Percentiles rank a stretch among this genome's conserved stretches.
These are phyloP conservation scores for Jimgerdemannia flammicorona DNA, from an alignment of 192 early-diverging fungal genomes.

Conservation along the genomic window DNA sequence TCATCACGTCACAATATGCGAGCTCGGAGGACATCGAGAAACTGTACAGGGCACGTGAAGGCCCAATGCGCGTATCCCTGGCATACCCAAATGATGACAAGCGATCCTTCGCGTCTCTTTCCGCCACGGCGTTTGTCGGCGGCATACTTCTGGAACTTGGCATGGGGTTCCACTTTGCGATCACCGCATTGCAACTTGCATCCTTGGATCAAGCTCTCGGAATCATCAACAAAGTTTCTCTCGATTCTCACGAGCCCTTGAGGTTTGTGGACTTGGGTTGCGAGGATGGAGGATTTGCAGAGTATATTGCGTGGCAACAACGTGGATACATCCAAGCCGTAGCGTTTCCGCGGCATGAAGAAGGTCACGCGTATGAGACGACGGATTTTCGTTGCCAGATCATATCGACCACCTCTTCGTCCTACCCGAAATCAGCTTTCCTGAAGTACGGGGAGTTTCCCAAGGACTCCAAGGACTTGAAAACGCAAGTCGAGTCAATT, in stretches of 20 bases:
- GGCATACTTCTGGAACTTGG: neutral
- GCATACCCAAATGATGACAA: neutral
- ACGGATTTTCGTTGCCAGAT: neutral
- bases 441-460: neutral
- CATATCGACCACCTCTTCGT: neutral
- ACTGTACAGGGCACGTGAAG: neutral
- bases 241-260: neutral
- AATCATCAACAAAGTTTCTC: neutral
- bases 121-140: neutral
- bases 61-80: neutral
- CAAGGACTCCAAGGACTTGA: neutral
- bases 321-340: neutral
- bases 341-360: neutral
- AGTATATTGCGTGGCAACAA: neutral
- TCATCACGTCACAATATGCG: neutral
- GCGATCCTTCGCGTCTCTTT: neutral
- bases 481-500: neutral
- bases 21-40: neutral
- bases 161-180: neutral
- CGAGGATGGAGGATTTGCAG: neutral
- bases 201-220: neutral
- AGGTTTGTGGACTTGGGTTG: neutral
- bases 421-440: neutral
- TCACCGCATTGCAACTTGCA: neutral
- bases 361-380: neutral